phyloP scores from a whole-genome alignment of 2,329 filamentous ascomycete genomes.

The Exophiala spinifera region DNA sequence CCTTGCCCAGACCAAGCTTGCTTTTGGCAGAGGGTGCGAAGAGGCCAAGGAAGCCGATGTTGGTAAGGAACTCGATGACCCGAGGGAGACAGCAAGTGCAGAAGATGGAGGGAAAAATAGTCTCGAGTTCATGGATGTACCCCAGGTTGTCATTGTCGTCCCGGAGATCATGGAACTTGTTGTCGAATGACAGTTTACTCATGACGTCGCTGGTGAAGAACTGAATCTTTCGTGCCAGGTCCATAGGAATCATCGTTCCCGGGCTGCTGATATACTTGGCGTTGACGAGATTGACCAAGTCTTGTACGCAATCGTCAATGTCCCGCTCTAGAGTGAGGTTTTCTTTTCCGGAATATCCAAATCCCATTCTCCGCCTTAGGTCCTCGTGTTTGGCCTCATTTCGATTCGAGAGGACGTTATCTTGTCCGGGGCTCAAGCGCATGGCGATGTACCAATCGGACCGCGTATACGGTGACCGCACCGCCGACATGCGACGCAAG shows the following conservation, averaged over 20 bases:
- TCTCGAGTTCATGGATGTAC: slow-evolving; percentile 21
- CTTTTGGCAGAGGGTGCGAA: slow-evolving; percentile 11
- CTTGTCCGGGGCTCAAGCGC: slow-evolving; percentile 14
- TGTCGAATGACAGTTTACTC: slow-evolving; percentile 16
- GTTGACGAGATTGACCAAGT: slow-evolving; percentile 7
- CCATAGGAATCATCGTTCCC: slow-evolving; percentile 6
- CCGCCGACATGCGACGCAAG: slow-evolving; percentile 19
- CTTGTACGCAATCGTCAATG: slow-evolving; percentile 7
- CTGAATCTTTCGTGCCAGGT: slow-evolving; percentile 16
- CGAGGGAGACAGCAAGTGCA: slow-evolving; percentile 15
- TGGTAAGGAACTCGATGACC: slow-evolving; percentile 11
- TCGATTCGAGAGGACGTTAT: slow-evolving; percentile 20
- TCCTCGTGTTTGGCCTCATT: slow-evolving; percentile 19
- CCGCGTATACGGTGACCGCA: slow-evolving; percentile 19
- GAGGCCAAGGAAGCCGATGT: slow-evolving; percentile 12
- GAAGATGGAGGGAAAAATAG: slow-evolving; percentile 18
- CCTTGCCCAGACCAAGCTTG: slow-evolving; percentile 17
- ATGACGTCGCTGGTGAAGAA: slow-evolving; percentile 22
- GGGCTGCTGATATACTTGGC: not conserved
- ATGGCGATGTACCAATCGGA: slow-evolving; percentile 21
- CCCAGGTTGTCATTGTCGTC: slow-evolving; percentile 19
- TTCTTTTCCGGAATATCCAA: no score
- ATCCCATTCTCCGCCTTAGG: slow-evolving; percentile 16
- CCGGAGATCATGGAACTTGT: slow-evolving; percentile 15
- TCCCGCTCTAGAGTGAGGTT: slow-evolving; percentile 8